These are phyloP conservation scores for Ceratonia siliqua DNA, from an alignment of 306 rosid genomes.

Conservation along the genomic window DNA sequence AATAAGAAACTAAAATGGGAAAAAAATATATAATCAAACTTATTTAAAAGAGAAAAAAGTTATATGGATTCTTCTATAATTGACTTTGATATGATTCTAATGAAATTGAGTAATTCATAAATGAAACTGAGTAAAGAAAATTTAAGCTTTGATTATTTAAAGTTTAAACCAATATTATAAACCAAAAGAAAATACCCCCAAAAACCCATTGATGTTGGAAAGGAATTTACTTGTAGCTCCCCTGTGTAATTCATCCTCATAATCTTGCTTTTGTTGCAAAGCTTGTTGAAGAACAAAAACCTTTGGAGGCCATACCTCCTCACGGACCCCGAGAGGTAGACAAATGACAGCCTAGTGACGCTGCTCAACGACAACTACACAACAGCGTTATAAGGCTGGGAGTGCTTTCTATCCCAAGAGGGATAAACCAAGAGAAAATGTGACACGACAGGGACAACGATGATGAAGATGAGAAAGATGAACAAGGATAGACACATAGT, in stretches of 20 bases:
- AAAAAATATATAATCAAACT: too few relatives aligned
- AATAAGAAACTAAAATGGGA: too few relatives aligned
- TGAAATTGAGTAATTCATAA: too few relatives aligned
- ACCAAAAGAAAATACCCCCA: too few relatives aligned
- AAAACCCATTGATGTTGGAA: too few relatives aligned
- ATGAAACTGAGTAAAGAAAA: too few relatives aligned
- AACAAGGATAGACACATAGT: conserved; percentile 70
- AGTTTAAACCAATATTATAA: too few relatives aligned
- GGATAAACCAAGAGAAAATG: conserved; percentile 70
- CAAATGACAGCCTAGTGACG: conserved; percentile 66
- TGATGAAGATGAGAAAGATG: conserved; percentile 56
- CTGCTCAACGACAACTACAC: conserved; percentile 76
- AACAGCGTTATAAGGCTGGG: conserved; percentile 65
- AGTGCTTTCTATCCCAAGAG: conserved; percentile 63
- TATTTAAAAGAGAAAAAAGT: too few relatives aligned
- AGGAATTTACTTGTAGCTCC: too few relatives aligned
- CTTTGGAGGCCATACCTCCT: conserved; percentile 61
- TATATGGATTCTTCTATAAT: too few relatives aligned
- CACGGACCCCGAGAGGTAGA: conserved; percentile 67
- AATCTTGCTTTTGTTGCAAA: conserved; percentile 76
- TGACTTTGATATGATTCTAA: too few relatives aligned
- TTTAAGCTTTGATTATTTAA: too few relatives aligned
- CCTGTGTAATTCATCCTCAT: conserved; percentile 66
- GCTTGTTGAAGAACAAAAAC: conserved; percentile 83
- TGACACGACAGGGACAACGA: conserved; percentile 62